A percentile compares a stretch with the other conserved stretches of the same genome.
Evolutionary conservation across 108 stramenopile genomes (phyloP).

Genomic region (Fragilaria crotonensis): DNA sequence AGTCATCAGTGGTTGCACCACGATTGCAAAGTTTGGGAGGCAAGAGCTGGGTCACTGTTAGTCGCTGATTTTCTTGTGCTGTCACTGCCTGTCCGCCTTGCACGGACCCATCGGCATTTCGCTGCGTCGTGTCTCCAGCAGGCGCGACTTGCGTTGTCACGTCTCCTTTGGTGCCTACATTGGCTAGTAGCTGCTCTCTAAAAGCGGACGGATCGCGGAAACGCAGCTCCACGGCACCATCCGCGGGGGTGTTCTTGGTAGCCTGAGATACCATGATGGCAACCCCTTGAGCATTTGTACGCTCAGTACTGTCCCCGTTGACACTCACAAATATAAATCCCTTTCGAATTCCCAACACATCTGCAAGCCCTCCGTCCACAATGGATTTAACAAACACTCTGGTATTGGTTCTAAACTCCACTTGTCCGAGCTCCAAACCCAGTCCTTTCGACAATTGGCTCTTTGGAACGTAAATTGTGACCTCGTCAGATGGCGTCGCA

Average conservation of each 20-base stretch:
- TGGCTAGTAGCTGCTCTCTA: slow-evolving; percentile 26
- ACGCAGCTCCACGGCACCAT: slow-evolving; percentile 28
- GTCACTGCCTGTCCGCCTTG: slow-evolving; percentile 30
- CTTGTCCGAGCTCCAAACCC: slow-evolving; percentile 64
- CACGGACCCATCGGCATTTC: slow-evolving; percentile 54
- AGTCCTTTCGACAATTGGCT: slow-evolving; percentile 50
- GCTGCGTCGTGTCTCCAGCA: slow-evolving; percentile 66
- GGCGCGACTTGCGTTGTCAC: slow-evolving; percentile 73
- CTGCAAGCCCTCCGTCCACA: slow-evolving; percentile 50
- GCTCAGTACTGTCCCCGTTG: slow-evolving; percentile 42
- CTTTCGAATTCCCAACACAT: slow-evolving; percentile 45
- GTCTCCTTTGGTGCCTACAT: background rate
- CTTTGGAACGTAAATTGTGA: background rate
- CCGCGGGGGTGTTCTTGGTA: slow-evolving; percentile 13
- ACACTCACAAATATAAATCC: slow-evolving; percentile 60
- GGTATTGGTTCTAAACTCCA: slow-evolving; percentile 64
- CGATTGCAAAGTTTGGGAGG: slow-evolving; percentile 67
- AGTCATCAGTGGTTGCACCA: slow-evolving; percentile 60
- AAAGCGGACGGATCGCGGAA: slow-evolving; percentile 70
- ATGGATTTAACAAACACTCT: slow-evolving; percentile 75
- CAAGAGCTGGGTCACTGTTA: slow-evolving; percentile 60
- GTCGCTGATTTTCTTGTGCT: slow-evolving; percentile 56
- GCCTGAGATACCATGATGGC: slow-evolving; percentile 53
- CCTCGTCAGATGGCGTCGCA: background rate
- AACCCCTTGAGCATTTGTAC: slow-evolving; percentile 56